Evolutionary conservation across 305 asterid species (phyloP), one percentile per base, ranked within the genome.

Genomic region (Fraxinus dipetala): DNA sequence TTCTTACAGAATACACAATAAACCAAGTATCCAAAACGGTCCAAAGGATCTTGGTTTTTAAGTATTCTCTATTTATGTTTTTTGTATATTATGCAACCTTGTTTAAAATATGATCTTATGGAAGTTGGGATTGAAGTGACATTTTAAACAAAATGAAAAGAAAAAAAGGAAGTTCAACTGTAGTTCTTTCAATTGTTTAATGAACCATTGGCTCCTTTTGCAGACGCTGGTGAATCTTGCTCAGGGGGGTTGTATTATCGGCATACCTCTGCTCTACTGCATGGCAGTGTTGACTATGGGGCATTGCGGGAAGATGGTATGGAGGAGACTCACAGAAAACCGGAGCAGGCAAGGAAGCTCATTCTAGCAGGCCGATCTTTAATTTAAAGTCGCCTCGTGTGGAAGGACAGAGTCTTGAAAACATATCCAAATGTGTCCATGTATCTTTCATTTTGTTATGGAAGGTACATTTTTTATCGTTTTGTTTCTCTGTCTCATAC

Each of bases 221-320:
- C 93, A 95, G 99, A 96, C 98, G 22, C 81, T 96, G 85, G 82
- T 87, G 80, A 92, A 96, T 89, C 97, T 96, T 83, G 88, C 91
- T 36, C 87, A 91, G 48, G 97, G 97, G 38, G 99, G 99, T 84
- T 96, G 99, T 82, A 84, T 90, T 30, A 72, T 93, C 43, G 91
- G 97, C 78, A 92, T 96, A 85, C 98, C 99, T 61, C 90, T 96
- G 75, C 91, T 96, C 40, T 90, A 92, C 79, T 84, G 83, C 59
- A 24, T 89, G 86, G 91, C 98, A 72, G 31, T 87, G 4, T 48
- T 90, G 69, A 92, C 95, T n/a, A 84, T 94, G 85, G 85, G 84
- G 24, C 87, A 89, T 75, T 94, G 97, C 40, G 98, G 95, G 69
- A 96, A 85, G 84, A 89, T 89, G 79, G 95, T 89, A 30, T 90